Evolutionary conservation across 768 basidiomycete species (phyloP).

Genomic region (Rhodotorula graminis): DNA sequence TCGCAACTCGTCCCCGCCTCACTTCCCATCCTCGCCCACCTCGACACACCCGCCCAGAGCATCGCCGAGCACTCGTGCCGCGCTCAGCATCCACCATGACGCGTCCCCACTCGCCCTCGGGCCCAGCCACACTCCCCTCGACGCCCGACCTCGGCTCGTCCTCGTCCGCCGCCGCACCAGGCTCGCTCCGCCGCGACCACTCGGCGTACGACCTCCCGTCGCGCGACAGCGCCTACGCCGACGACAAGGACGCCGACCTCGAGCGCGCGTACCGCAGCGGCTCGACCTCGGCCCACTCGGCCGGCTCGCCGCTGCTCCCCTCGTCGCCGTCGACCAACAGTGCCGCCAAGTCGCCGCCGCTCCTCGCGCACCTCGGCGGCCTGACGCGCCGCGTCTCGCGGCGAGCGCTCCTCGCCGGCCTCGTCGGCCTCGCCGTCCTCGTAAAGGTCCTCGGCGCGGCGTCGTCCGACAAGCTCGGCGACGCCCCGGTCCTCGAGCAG

Average conservation of each 20-base stretch:
- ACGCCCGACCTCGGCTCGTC: no score
- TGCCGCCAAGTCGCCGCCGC: not conserved
- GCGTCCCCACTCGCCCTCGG: not conserved
- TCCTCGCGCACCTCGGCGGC: not conserved
- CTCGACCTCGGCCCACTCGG: not conserved
- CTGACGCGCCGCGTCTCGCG: not conserved
- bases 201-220: not conserved
- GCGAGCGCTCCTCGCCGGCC: not conserved
- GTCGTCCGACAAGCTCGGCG: not conserved
- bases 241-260: constrained; percentile 4
- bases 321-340: not conserved
- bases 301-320: not conserved
- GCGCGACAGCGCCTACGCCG: not conserved
- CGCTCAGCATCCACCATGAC: not conserved
- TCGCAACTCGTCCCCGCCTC: not conserved
- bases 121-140: no score
- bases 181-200: not conserved
- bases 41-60: not conserved
- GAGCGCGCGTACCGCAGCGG: not conserved
- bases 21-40: not conserved
- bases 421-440: not conserved
- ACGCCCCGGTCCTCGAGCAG: not conserved
- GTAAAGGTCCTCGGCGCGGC: not conserved
- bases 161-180: no score
- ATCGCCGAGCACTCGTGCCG: not conserved